Conservation (phyloP, 1,284 basidiomycete genomes). For the Takashimella koratensis region DNA sequence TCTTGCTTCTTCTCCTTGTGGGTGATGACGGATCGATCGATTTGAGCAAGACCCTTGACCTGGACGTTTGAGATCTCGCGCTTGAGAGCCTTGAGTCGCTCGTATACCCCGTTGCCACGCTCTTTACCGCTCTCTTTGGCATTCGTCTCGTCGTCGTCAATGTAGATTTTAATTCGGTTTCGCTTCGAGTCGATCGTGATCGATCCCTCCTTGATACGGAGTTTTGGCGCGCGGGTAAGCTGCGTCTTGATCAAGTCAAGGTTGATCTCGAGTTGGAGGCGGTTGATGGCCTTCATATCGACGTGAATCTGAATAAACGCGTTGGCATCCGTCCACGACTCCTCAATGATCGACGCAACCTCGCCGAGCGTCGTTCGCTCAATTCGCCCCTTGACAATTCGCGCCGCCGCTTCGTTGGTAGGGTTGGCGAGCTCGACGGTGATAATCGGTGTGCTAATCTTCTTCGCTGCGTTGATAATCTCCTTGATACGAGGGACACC, state of each 20-base stretch:
- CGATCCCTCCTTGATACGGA: constrained; percentile 86
- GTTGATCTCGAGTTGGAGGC: constrained; percentile 90
- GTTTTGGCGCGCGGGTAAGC: constrained; percentile 78
- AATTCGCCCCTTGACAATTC: constrained; percentile 94
- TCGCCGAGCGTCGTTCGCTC: constrained; percentile 95
- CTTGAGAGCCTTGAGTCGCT: constrained; percentile 79
- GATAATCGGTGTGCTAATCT: constrained; percentile 97
- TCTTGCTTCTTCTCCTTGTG: constrained; percentile 72
- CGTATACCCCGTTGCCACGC: constrained; percentile 61
- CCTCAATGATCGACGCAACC: constrained; percentile 90
- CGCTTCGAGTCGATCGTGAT: constrained; percentile 20
- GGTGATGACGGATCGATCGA: constrained; percentile 87
- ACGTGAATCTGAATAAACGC: constrained; percentile 93
- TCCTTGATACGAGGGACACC: constrained; percentile 99
- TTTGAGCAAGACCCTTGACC: constrained; percentile 84
- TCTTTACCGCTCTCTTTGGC: constrained; percentile 48
- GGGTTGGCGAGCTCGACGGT: constrained; percentile 87
- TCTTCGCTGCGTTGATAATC: constrained; percentile 97
- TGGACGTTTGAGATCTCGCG: constrained; percentile 75
- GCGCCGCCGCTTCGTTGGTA: constrained; percentile 81
- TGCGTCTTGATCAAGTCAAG: constrained; percentile 91
- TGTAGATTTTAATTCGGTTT: constrained; percentile 19
- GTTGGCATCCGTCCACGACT: constrained; percentile 89
- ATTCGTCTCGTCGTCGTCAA: constrained; percentile 15
- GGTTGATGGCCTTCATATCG: constrained; percentile 82